Base-by-base conservation (phyloP, 1,284 basidiomycete species). In the Malassezia nana region DNA sequence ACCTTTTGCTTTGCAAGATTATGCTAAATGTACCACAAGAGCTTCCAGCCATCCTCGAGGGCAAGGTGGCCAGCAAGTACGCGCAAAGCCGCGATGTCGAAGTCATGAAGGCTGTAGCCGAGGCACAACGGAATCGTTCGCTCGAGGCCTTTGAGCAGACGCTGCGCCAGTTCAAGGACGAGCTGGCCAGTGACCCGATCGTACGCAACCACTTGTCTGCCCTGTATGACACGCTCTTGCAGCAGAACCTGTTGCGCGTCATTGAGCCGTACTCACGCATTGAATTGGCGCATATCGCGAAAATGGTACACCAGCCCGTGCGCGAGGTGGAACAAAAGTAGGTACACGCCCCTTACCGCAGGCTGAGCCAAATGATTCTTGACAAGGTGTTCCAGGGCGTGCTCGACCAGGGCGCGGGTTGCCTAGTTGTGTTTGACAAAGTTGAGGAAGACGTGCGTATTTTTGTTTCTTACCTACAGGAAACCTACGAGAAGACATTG, bases 1-100 rank as follows among this genome's bases (percentile, higher is more conserved):
- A 96, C 76, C 94, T 96, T 90, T 79, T 96, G 12, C 77, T 96
- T 43, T 96, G 92, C 77, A 96, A 96, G 76, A 85, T 96, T 72
- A 98, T 98, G 92, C 80, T 96, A 66, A 90, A 90, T 68, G 75
- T 91, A 66, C 85, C 90, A 0, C 90, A 95, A 70, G 92, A 98
- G 65, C 88, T 96, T 1, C 84, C 84, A 0, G 81, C 86, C 0
- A 82, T 96, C 13, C 78, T 94, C 10, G 81, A 83, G 6, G 83
- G 89, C 71, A 96, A 96, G 76, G 81, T 89, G 7, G 88, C 89
- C 0, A 78, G 83, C 35, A 88, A 88, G 67, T 92, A 92, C 67
- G 84, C 86, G 0, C 79, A 79, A 8, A 63, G 72, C 26, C 45
- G 45, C 13, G 89, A 94, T 55, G 85, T 95, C 2, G 89, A 95